A percentile compares a stretch with the other conserved stretches of the same genome.
phyloP scores from a whole-genome alignment of 495 filamentous ascomycete genomes.

The Lindgomyces ingoldianus region DNA sequence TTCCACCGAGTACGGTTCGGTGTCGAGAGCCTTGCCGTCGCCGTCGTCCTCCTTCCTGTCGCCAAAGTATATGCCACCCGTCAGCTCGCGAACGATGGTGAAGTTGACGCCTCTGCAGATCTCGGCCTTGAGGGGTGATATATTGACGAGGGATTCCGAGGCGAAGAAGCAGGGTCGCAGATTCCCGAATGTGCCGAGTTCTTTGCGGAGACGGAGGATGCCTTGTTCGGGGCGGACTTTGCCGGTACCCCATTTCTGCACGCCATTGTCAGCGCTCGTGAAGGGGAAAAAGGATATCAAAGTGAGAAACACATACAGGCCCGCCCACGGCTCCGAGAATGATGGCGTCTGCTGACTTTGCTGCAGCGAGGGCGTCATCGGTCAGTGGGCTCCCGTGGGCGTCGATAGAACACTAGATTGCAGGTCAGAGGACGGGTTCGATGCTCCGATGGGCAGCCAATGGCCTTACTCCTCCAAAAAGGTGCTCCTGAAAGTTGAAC shows the following conservation, averaged over 20 bases:
- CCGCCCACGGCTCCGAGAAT: slow-evolving; percentile 95
- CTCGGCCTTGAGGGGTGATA: slow-evolving; percentile 83
- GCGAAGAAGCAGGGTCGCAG: slow-evolving; percentile 97
- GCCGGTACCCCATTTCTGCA: slow-evolving; percentile 87
- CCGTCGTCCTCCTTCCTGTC: slow-evolving; percentile 86
- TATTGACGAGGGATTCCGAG: slow-evolving; percentile 79
- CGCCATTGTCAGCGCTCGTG: slow-evolving; percentile 1
- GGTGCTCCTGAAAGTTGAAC: slow-evolving; percentile 91
- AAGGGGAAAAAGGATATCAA: neutral
- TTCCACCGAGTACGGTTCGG: slow-evolving; percentile 80
- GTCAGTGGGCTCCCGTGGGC: slow-evolving; percentile 75
- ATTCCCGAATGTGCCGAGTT: slow-evolving; percentile 94
- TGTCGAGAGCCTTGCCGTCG: slow-evolving; percentile 78
- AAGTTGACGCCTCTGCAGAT: slow-evolving; percentile 89
- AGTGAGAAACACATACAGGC: slow-evolving; percentile 57
- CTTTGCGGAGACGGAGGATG: slow-evolving; percentile 88
- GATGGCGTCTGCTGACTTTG: slow-evolving; percentile 87
- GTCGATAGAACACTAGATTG: slow-evolving; percentile 78
- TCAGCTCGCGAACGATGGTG: slow-evolving; percentile 92
- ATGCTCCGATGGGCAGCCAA: neutral
- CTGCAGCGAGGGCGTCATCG: slow-evolving; percentile 79
- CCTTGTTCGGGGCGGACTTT: slow-evolving; percentile 91
- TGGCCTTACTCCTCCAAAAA: slow-evolving; percentile 83
- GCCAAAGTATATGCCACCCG: slow-evolving; percentile 96
- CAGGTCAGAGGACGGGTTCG: neutral